Conservation (phyloP, 768 basidiomycete species). For the Suillus clintonianus region DNA sequence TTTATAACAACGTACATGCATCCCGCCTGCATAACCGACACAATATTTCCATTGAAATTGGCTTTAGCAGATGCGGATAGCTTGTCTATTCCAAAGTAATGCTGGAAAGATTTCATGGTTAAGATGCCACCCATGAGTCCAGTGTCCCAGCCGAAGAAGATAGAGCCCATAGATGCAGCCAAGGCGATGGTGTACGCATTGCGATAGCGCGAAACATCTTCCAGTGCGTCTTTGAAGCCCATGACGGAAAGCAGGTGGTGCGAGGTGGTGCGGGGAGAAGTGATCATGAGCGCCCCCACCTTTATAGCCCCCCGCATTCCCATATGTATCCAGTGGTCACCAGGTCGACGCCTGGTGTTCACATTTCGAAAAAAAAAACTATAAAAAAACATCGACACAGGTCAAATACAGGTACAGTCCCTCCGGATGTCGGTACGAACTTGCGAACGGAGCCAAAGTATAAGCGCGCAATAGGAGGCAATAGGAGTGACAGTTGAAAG, state of each 20-base stretch:
- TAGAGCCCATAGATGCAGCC: conserved; percentile 43
- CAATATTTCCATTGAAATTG: conserved; percentile 45
- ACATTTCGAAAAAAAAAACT: not conserved
- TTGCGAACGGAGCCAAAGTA: not conserved
- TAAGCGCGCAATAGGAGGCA: not conserved
- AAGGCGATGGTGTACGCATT: conserved; percentile 43
- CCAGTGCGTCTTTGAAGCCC: conserved; percentile 21
- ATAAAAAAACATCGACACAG: not conserved
- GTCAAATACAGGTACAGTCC: not conserved
- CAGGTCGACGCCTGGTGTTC: not conserved
- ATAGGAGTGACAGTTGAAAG: not conserved
- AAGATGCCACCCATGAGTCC: conserved; percentile 48
- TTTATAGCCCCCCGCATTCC: not conserved
- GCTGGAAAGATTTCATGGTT: conserved; percentile 41
- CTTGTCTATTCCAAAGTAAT: conserved; percentile 43
- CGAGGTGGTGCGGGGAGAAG: not conserved
- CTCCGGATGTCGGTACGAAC: not conserved
- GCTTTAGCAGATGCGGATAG: conserved; percentile 33
- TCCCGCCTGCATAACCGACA: conserved; percentile 46
- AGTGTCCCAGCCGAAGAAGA: conserved; percentile 50
- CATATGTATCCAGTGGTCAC: not conserved
- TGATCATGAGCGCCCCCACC: not conserved
- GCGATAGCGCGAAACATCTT: conserved; percentile 27
- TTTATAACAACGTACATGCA: conserved; percentile 37
- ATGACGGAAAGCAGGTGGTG: conserved; percentile 5